A percentile compares a stretch with the other conserved stretches of the same genome.
These are phyloP conservation scores for Paralagenidium karlingii DNA, from an alignment of 352 stramenopile species.

Conservation along the genomic window DNA sequence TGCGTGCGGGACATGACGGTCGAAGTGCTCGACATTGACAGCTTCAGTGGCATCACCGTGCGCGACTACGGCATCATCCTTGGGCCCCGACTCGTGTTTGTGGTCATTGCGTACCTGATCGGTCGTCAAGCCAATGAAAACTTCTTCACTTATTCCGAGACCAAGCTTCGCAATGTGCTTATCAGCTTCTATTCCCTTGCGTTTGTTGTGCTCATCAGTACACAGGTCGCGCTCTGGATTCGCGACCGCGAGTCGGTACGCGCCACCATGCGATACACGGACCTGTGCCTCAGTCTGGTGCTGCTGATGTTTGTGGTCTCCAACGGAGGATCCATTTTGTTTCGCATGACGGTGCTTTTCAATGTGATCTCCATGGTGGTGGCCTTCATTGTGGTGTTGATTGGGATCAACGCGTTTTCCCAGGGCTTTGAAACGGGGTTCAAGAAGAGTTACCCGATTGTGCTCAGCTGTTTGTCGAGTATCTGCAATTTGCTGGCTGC, in stretches of 20 bases:
- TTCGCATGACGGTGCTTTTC: constrained; percentile 48
- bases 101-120: constrained; percentile 9
- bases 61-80: constrained; percentile 33
- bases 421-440: constrained; percentile 34
- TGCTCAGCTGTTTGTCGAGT: constrained; percentile 67
- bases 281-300: constrained; percentile 68
- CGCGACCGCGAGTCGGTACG: constrained; percentile 41
- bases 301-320: constrained; percentile 78
- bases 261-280: constrained; percentile 51
- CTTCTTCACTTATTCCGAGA: constrained; percentile 42
- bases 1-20: constrained; percentile 45
- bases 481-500: constrained; percentile 75
- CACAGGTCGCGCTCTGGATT: constrained; percentile 35
- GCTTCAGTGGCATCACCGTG: constrained; percentile 10
- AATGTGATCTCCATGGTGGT: constrained; percentile 41
- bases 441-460: constrained; percentile 69
- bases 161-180: constrained; percentile 49
- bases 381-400: constrained; percentile 25
- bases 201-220: constrained; percentile 29
- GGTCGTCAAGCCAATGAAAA: constrained; percentile 22
- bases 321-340: constrained; percentile 64
- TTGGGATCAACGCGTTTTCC: constrained; percentile 29
- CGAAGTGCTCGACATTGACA: constrained; percentile 22
- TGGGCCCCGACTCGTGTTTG: constrained; percentile 18
- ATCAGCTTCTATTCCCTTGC: constrained; percentile 46